Evolutionary conservation across 352 stramenopile species (phyloP), one percentile per base, ranked within the genome.

Genomic region (Aphanomyces euteiches): DNA sequence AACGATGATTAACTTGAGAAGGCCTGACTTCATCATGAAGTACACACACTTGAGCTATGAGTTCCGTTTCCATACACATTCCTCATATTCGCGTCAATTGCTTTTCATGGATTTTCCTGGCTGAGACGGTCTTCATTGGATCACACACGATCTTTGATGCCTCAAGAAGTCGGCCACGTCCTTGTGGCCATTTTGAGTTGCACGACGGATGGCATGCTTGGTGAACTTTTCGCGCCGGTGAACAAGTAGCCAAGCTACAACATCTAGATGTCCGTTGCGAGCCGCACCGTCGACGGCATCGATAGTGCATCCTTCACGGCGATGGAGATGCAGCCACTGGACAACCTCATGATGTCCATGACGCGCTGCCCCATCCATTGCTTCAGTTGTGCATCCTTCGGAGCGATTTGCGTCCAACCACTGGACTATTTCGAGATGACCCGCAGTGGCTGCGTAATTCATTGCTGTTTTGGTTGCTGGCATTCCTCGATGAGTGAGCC

Each of bases 221-320:
- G 65, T 71, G 36, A 50, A 71, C 15, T 41, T 21, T 58, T 77
- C 70, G 38, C 15, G 70, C 21, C 39, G 70, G 45, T 78, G 34
- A 6, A 64, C 77, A 2, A 68, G 36, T 7, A 81, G 39, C 74
- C 74, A 81, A 41, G 56, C 64, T 17, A 78, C 67, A 15, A 79
- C 47, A 0, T 74, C 28, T 36, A 79, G 63, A 15, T 78, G 72
- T 36, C 74, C 76, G 43, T 67, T 59, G 68, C 67, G 75, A 36
- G 67, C 67, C 5, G 76, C 72, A 2, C 57, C 73, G 68, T 75
- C 68, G 56, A 76, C 72, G 4, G 72, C 72, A n/a, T 58, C 47
- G 36, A 57, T 61, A 59, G 17, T 73, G 60, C 34, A 56, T 15
- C 69, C 58, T 37, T 73, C 64, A 34, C 28, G 15, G 6, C 72